A percentile compares a stretch with the other conserved stretches of the same genome.
phyloP scores from a whole-genome alignment of 2,329 filamentous ascomycete genomes.

The Paramyrothecium roridum region DNA sequence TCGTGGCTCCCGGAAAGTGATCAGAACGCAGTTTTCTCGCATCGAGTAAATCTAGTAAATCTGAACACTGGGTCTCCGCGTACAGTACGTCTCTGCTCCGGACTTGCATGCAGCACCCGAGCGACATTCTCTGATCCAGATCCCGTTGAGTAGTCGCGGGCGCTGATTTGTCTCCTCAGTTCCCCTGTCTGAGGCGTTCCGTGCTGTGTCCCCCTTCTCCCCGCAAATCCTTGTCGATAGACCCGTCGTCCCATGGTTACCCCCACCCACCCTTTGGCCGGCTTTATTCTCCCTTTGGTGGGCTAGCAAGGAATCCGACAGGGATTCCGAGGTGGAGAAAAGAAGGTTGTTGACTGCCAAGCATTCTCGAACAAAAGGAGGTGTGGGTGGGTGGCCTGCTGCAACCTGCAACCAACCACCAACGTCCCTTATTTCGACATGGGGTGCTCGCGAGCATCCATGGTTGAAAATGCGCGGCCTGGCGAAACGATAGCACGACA shows the following conservation, averaged over 20 bases:
- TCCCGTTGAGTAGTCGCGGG: not conserved
- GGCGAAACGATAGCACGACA: no score
- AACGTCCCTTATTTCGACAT: not conserved
- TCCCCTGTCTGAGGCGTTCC: not conserved
- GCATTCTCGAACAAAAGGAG: not conserved
- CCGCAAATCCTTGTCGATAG: not conserved
- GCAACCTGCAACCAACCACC: not conserved
- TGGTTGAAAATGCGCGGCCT: no score
- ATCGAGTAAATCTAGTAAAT: no score
- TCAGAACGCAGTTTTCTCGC: no score
- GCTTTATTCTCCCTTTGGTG: not conserved
- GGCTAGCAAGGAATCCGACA: not conserved
- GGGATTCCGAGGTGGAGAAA: not conserved
- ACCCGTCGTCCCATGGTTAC: not conserved
- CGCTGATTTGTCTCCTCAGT: not conserved
- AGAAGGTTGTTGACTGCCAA: not conserved
- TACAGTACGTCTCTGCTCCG: no score
- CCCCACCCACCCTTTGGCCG: not conserved
- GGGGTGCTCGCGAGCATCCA: not conserved
- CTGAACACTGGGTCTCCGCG: no score
- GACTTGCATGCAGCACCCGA: no score
- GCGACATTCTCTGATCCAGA: not conserved
- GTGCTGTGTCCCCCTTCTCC: not conserved
- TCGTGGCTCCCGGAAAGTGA: no score
- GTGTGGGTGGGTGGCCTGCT: not conserved